Base-by-base conservation (phyloP, 768 basidiomycete species). In the Suillus subluteus region DNA sequence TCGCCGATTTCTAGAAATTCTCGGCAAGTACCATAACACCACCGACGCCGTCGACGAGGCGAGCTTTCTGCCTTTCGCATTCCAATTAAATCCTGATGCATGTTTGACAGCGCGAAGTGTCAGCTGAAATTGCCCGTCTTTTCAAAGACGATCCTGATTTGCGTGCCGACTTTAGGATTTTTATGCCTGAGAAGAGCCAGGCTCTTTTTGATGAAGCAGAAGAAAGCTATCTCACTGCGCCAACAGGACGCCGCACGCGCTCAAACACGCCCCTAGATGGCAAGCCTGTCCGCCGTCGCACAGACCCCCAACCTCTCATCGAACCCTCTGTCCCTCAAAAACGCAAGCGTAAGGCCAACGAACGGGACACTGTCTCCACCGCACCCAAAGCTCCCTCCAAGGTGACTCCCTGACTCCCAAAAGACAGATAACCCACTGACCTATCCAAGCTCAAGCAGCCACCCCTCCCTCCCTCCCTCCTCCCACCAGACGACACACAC, bases 71-170 rank as follows among this genome's bases (percentile, higher is more conserved):
- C 61, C 62, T 69, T 71, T 67, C 2, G 16, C 13, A 43, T 43
- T 43, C 46, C 18, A 46, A 55, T 71, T 6, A 4, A 50, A 48
- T 2, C 9, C 16, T 16, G 13, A n/a, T 50, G 3, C 43, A 68
- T 58, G 62, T 26, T 37, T 67, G 16, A n/a, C 69, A 91, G 88
- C 85, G 85, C 56, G 90, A 91, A 68, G 88, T 93, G 1, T 87
- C 89, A 7, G 83, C 82, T 37, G 87, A 88, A 70, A 90, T 94
- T 46, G 86, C 87, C 23, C 79, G 80, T 56, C 78, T 94, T 13
- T 92, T 94, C 80, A 88, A 89, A 67, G 89, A 93, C 70, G 88
- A 87, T 11, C 89, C 90, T 0, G 92, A 94, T 75, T 75, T 94
- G 44, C 84, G 89, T 48, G 83, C 86, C 58, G 91, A 91, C 67